Evolutionary conservation across 495 filamentous ascomycete species (phyloP).

Genomic region (Neurospora hispaniola): DNA sequence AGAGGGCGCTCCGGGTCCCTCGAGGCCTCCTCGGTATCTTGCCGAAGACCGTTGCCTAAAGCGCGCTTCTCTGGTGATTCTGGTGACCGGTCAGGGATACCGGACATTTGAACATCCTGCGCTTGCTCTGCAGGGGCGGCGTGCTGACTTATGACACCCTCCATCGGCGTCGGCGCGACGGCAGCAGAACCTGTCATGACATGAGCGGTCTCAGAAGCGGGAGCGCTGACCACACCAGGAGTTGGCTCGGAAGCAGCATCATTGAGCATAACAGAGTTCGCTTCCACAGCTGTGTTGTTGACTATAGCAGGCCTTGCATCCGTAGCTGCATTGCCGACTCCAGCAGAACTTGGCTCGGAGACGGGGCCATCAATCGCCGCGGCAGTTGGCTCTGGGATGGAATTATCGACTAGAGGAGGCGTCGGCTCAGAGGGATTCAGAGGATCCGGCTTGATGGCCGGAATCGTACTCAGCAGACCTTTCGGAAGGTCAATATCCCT

Average conservation of each 20-base stretch:
- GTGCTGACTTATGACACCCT: background rate
- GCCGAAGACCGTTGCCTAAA: background rate
- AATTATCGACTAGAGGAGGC: background rate
- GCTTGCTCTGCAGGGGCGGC: background rate
- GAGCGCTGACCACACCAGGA: background rate
- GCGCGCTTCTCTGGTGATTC: background rate
- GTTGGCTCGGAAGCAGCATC: background rate
- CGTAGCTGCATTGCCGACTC: background rate
- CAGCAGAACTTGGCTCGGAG: background rate
- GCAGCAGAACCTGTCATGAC: background rate
- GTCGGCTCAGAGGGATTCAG: background rate
- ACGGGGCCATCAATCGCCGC: background rate
- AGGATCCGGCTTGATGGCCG: background rate
- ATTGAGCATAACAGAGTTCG: background rate
- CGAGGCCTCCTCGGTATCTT: background rate
- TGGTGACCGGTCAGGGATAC: background rate
- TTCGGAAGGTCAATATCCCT: background rate
- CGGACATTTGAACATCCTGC: background rate
- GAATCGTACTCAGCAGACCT: background rate
- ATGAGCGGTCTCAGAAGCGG: background rate
- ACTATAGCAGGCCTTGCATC: background rate
- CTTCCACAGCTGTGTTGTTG: background rate
- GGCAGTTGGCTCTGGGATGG: background rate
- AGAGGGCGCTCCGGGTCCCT: background rate
- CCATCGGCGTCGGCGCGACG: background rate